Evolutionary conservation across 805 yeast genomes (phyloP), one percentile per base, ranked within the genome.

Genomic region (Candida endomychidarum): DNA sequence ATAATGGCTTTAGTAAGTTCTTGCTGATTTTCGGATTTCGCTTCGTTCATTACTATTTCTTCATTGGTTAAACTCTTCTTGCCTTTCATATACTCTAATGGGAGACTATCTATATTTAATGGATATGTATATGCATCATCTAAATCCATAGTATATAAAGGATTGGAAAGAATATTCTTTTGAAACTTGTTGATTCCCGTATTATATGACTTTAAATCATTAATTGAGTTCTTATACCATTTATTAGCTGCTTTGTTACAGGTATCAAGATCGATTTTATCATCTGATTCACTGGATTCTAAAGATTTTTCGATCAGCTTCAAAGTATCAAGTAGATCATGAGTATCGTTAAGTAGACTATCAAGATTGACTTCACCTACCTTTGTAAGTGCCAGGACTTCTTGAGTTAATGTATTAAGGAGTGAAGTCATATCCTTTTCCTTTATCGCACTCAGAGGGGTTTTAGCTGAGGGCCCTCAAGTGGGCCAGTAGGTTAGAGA

Each of bases 41-140:
- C 43, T 14, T 37, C 42, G 30, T 19, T 42, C 26, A 46, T 12
- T 18, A 40, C 38, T 10, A 34, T 14, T 24, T 47, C 51, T 2
- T 37, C 40, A 4, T 10, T 19, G 16, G 29, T 34, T n/a, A 38
- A 23, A 9, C 26, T 14, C 8, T 9, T 22, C 1, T 17, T 15
- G 18, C 19, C 27, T 25, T 32, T 36, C 19, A 37, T n/a, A 23
- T 38, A 38, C 34, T 48, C 43, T 9, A 42, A 28, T 4, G 70
- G 69, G 28, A 46, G 50, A 28, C 60, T 54, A 37, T 58, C 48
- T 34, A 67, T 50, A 41, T 49, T 51, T 39, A 69, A 52, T 0
- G 71, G 70, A 40, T 60, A 69, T 1, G 65, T 57, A 46, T 69
- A 68, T 6, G 74, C 72, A 14, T 63, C 70, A 48, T 68, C 74